Evolutionary conservation across 2,329 filamentous ascomycete genomes (phyloP).

Genomic region (Allantophomopsis cytisporea): DNA sequence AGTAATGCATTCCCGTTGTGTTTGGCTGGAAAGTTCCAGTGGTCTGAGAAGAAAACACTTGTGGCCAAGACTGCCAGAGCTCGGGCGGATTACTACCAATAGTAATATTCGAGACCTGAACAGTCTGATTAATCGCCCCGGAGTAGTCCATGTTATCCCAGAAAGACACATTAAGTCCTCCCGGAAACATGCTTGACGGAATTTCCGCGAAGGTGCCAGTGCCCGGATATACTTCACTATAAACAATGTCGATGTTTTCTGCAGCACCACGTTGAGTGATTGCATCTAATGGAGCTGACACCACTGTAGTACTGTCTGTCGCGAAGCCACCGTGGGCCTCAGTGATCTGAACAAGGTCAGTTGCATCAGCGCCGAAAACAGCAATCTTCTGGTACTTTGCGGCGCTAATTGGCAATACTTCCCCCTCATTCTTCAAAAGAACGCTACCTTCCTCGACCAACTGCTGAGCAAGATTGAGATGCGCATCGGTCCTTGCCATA

Average conservation of each 20-base stretch:
- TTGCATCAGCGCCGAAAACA: slow-evolving; percentile 37
- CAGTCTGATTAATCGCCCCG: slow-evolving; percentile 6
- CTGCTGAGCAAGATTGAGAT: slow-evolving; percentile 33
- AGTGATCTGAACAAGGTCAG: neutral
- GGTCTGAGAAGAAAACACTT: slow-evolving; percentile 7
- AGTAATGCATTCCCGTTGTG: slow-evolving; percentile 6
- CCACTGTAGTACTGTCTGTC: slow-evolving; percentile 41
- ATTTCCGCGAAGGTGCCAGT: slow-evolving; percentile 5
- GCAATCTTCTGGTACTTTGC: slow-evolving; percentile 37
- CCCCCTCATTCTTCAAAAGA: slow-evolving; percentile 42
- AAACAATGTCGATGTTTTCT: slow-evolving; percentile 7
- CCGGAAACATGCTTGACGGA: slow-evolving; percentile 6
- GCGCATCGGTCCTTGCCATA: slow-evolving; percentile 13
- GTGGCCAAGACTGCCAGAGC: slow-evolving; percentile 7
- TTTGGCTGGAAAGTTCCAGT: slow-evolving; percentile 7
- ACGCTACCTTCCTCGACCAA: slow-evolving; percentile 51
- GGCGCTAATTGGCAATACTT: slow-evolving; percentile 31
- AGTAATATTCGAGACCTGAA: slow-evolving; percentile 7
- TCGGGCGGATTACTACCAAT: slow-evolving; percentile 5
- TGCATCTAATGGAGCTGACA: slow-evolving; percentile 6
- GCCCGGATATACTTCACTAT: slow-evolving; percentile 9
- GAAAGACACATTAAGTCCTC: slow-evolving; percentile 7
- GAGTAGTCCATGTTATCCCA: slow-evolving; percentile 5
- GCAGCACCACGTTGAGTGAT: slow-evolving; percentile 2
- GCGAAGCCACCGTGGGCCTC: slow-evolving; percentile 29